These are phyloP conservation scores for Torulaspora gathmanii DNA, from an alignment of 805 yeast genomes.

Conservation along the genomic window DNA sequence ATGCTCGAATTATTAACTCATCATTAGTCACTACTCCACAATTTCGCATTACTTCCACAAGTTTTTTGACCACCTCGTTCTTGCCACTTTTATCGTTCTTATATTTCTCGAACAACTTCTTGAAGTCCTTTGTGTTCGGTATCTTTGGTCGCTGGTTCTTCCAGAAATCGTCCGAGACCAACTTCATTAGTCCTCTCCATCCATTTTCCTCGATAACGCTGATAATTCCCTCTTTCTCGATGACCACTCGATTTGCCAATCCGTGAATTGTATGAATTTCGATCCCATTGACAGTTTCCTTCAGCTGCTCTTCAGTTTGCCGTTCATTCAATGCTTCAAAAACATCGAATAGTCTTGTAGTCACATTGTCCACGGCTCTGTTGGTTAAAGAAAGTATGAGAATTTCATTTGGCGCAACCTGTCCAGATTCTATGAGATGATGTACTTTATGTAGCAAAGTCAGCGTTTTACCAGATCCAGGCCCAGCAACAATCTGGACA, in stretches of 20 bases:
- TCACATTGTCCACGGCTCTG: conserved; percentile 53
- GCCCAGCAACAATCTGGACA: conserved; percentile 58
- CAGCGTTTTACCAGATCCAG: conserved; percentile 69
- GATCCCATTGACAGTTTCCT: conserved; percentile 29
- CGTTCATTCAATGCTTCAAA: conserved; percentile 36
- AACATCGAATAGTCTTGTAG: conserved; percentile 28
- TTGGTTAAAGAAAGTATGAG: conserved; percentile 65
- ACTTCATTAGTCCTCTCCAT: conserved; percentile 44
- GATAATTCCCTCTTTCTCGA: conserved; percentile 36
- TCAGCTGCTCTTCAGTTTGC: conserved; percentile 7
- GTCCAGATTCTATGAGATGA: conserved; percentile 38
- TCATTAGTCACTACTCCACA: conserved; percentile 35
- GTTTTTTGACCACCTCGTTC: conserved; percentile 21
- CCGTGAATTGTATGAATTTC: conserved; percentile 60
- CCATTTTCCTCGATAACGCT: conserved; percentile 52
- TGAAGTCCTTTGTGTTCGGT: conserved; percentile 17
- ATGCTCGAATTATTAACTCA: conserved; percentile 28
- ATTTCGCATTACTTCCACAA: conserved; percentile 31
- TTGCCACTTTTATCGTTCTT: conserved; percentile 6
- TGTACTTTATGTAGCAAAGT: conserved; percentile 54
- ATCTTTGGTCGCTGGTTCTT: conserved; percentile 10
- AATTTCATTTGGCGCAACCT: conserved; percentile 48
- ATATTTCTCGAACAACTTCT: conserved; percentile 21
- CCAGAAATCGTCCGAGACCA: conserved; percentile 29
- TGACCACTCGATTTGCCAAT: conserved; percentile 49